Conservation (phyloP, 78 protist species). For the Dictyostelium firmibasis region DNA sequence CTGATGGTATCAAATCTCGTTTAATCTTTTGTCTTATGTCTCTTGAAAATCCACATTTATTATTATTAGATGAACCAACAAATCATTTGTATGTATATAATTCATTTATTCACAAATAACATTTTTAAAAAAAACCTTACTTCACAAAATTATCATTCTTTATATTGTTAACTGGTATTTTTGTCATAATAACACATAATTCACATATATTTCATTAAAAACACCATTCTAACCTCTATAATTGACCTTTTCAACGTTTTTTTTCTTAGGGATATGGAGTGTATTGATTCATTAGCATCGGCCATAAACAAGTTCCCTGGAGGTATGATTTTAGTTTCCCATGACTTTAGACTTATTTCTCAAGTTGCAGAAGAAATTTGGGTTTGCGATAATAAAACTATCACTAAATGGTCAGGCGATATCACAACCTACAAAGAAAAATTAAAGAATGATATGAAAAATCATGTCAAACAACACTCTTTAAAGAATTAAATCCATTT, state of each 20-base stretch:
- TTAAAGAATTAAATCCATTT: background rate
- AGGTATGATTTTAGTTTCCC: conserved; percentile 90
- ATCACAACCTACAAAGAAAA: conserved; percentile 13
- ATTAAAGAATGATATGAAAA: background rate
- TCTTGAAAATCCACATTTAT: conserved; percentile 54
- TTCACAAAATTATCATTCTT: no score
- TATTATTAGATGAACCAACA: conserved; percentile 85
- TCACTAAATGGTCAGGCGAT: conserved; percentile 80
- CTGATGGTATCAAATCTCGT: conserved; percentile 86
- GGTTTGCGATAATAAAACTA: conserved; percentile 85
- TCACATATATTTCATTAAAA: no score
- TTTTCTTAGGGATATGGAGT: conserved; percentile 9
- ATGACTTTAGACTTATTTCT: conserved; percentile 91
- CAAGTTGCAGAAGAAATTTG: conserved; percentile 89
- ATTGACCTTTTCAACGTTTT: no score
- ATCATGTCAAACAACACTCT: background rate
- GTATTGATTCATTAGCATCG: conserved; percentile 87
- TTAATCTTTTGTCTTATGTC: conserved; percentile 83
- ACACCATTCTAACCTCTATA: no score
- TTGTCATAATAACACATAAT: no score
- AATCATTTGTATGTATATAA: conserved; percentile 75
- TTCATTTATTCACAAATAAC: no score
- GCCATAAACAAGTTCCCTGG: conserved; percentile 89
- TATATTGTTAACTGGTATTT: no score
- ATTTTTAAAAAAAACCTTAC: no score